Percentiles rank a stretch among this genome's conserved stretches.
These are phyloP conservation scores for Croton laevigatus DNA, from an alignment of 441 rosid species.

Conservation along the genomic window DNA sequence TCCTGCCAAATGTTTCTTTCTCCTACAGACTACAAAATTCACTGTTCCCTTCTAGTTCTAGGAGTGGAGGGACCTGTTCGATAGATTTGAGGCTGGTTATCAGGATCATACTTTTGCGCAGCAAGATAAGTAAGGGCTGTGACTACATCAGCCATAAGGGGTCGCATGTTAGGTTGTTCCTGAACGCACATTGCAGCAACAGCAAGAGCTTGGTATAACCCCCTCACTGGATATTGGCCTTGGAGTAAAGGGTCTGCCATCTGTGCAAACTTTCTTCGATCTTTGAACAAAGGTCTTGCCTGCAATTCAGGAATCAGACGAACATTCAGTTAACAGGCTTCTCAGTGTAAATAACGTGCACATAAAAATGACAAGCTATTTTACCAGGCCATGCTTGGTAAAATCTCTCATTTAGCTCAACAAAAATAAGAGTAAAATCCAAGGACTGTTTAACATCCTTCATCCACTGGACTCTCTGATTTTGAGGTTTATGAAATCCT, in stretches of 20 bases:
- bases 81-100: slow-evolving; percentile 33
- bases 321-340: background rate
- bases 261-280: slow-evolving; percentile 76
- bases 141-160: slow-evolving; percentile 83
- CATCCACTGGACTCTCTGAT: too few species aligned
- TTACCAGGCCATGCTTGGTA: background rate
- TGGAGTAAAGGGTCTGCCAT: slow-evolving; percentile 91
- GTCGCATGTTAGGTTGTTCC: slow-evolving; percentile 92
- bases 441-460: too few species aligned
- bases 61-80: slow-evolving; percentile 43
- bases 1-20: slow-evolving; percentile 6
- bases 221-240: slow-evolving; percentile 83
- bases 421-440: too few species aligned
- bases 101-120: slow-evolving; percentile 52
- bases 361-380: background rate
- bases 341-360: background rate
- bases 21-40: slow-evolving; percentile 16
- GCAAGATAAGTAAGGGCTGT: slow-evolving; percentile 86
- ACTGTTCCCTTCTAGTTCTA: slow-evolving; percentile 44
- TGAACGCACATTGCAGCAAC: slow-evolving; percentile 98
- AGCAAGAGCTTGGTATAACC: slow-evolving; percentile 92
- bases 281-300: slow-evolving; percentile 92
- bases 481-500: too few species aligned
- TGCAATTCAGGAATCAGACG: slow-evolving; percentile 27
- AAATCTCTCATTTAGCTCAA: too few species aligned